Base-by-base conservation (phyloP, 2,329 filamentous ascomycete genomes). In the Scedosporium dehoogii region DNA sequence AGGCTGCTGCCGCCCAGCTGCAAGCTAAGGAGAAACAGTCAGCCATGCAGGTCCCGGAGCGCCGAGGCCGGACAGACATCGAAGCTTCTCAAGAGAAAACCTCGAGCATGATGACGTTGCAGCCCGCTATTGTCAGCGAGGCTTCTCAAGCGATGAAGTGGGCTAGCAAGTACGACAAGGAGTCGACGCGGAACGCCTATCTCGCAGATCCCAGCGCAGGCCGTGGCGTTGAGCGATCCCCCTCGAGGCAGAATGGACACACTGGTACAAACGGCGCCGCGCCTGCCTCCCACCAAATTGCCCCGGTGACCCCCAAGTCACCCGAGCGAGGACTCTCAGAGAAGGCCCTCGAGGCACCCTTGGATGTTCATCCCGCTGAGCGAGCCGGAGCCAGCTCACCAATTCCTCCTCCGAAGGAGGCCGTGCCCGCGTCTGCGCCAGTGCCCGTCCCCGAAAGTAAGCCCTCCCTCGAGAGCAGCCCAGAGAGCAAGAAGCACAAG, bases 111-210 rank as follows among this genome's bases (percentile, higher is more conserved):
- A 82, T 97, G 70, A 96, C 92, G 3, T 78, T 97, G 57, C 92
- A 96, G 71, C 89, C 92, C 1, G 83, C 86, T 61, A 88, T 97
- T 65, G 81, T 92, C 69, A 91, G 82, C 61, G 94, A 96, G 72
- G 93, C 92, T 18, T 94, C 90, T 7, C 90, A 92, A 25, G 94
- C 94, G 1, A 88, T 99, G 87, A 96, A 96, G 74, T 99, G 94
- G 94, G 91, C 93, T 38, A 93, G 82, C 73, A 92, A 92, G 69
- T 97, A 97, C 72, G 94, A 97, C 75, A 96, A 94, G 75, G 87
- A 94, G 69, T 81, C 88, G 6, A 88, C 96, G 65, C 87, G 92
- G 61, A 86, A 91, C 66, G 86, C 90, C n/a, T 97, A 97, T 73
- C 80, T 97, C 60, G 84, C 85, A 56, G 87, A 96, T 70, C 78